phyloP scores from a whole-genome alignment of 306 rosid genomes.

The peach (Prunus persica) region DNA sequence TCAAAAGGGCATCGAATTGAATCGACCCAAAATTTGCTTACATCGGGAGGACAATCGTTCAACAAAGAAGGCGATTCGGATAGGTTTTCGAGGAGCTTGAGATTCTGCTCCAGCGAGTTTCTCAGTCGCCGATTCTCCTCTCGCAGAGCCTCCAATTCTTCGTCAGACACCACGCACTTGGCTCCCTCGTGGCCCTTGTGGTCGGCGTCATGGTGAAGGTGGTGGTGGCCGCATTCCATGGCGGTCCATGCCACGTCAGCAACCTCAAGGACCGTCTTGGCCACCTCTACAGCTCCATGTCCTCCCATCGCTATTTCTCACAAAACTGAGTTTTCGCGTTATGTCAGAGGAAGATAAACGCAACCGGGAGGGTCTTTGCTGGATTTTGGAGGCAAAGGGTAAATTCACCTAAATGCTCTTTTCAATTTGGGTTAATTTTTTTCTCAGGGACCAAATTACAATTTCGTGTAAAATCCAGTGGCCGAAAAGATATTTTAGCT shows the following conservation, averaged over 20 bases:
- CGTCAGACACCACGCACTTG: conserved; percentile 22
- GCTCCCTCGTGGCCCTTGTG: neutral
- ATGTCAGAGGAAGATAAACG: neutral
- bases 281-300: conserved; percentile 61
- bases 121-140: conserved; percentile 80
- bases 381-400: conserved; percentile 4
- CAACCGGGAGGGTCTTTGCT: neutral
- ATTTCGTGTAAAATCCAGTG: too few relatives aligned
- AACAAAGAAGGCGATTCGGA: conserved; percentile 58
- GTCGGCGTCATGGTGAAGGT: conserved; percentile 27
- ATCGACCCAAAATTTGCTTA: conserved; percentile 19
- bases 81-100: conserved; percentile 62
- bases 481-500: too few relatives aligned
- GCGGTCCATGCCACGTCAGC: conserved; percentile 94
- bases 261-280: conserved; percentile 91
- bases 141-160: conserved; percentile 51
- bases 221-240: conserved; percentile 62
- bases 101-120: conserved; percentile 62
- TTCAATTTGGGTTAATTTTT: too few relatives aligned
- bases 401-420: neutral
- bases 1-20: neutral
- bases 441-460: too few relatives aligned
- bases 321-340: neutral
- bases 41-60: conserved; percentile 87
- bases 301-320: conserved; percentile 38